phyloP scores from a whole-genome alignment of 805 yeast species.

The Sungouiozyma ichnusensis region DNA sequence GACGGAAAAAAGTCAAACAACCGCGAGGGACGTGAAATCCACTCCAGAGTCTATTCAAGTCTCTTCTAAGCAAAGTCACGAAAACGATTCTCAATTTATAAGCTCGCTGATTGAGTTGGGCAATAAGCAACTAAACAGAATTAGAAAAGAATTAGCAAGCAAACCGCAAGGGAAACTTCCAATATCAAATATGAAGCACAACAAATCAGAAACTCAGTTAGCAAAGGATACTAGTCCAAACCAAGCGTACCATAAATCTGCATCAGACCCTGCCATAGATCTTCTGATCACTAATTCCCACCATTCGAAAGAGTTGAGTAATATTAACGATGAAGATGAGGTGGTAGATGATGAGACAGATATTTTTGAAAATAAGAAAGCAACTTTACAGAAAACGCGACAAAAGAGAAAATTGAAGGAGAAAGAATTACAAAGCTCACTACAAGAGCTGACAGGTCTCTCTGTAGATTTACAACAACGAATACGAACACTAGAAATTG shows the following conservation, averaged over 20 bases:
- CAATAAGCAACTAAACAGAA: slow-evolving; percentile 2
- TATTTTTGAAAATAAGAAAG: slow-evolving; percentile 7
- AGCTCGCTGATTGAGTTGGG: slow-evolving; percentile 4
- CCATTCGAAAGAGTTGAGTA: neutral
- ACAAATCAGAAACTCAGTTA: neutral
- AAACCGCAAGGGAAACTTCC: too few species aligned
- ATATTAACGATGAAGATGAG: neutral
- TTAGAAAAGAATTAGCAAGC: slow-evolving; percentile 67
- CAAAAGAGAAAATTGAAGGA: slow-evolving; percentile 78
- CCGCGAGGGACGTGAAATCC: neutral
- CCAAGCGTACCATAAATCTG: neutral
- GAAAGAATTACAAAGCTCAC: slow-evolving; percentile 74
- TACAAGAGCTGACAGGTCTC: slow-evolving; percentile 61
- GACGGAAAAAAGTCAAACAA: neutral
- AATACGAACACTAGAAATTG: slow-evolving; percentile 83
- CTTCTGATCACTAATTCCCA: neutral
- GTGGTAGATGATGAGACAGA: neutral
- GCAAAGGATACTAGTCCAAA: neutral
- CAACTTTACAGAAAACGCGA: slow-evolving; percentile 6
- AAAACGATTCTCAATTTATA: slow-evolving; percentile 1
- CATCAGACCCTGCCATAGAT: neutral
- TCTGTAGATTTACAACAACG: slow-evolving; percentile 58
- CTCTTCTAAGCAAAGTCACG: neutral
- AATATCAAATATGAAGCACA: neutral
- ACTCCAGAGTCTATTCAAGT: neutral